Conservation (phyloP, 495 filamentous ascomycete genomes). For the Hypoxylon lenormandii region DNA sequence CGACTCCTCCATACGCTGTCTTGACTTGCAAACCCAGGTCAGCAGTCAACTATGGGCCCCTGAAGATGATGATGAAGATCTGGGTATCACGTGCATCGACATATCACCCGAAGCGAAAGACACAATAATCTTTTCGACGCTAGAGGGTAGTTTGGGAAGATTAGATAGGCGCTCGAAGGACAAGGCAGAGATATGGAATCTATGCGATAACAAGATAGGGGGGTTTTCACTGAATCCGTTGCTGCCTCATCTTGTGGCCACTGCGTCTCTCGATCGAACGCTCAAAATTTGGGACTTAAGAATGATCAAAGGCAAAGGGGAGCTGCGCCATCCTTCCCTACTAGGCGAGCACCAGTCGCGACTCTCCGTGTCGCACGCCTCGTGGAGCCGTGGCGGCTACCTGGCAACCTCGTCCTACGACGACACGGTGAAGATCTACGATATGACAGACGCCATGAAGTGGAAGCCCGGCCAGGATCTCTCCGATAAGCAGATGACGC, state of each 20-base stretch:
- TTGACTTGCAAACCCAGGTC: conserved; percentile 83
- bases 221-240: conserved; percentile 86
- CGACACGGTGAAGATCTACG: conserved; percentile 91
- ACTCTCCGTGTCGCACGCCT: conserved; percentile 88
- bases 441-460: conserved; percentile 71
- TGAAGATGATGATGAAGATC: conserved; percentile 72
- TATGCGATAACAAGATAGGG: conserved; percentile 95
- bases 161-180: conserved; percentile 76
- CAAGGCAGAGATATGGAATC: conserved; percentile 73
- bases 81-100: conserved; percentile 84
- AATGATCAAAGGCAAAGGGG: conserved; percentile 72
- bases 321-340: conserved; percentile 67
- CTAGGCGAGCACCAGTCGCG: conserved; percentile 84
- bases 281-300: conserved; percentile 93
- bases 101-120: conserved; percentile 77
- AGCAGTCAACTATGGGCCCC: conserved; percentile 84
- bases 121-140: conserved; percentile 84
- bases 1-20: conserved; percentile 88
- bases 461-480: conserved; percentile 75
- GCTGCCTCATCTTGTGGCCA: conserved; percentile 84
- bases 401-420: conserved; percentile 94
- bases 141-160: conserved; percentile 81
- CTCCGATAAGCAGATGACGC: conserved; percentile 72
- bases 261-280: conserved; percentile 88
- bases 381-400: conserved; percentile 83